Base-by-base conservation (phyloP, 495 filamentous ascomycete species). In the Podospora fimiseda region DNA sequence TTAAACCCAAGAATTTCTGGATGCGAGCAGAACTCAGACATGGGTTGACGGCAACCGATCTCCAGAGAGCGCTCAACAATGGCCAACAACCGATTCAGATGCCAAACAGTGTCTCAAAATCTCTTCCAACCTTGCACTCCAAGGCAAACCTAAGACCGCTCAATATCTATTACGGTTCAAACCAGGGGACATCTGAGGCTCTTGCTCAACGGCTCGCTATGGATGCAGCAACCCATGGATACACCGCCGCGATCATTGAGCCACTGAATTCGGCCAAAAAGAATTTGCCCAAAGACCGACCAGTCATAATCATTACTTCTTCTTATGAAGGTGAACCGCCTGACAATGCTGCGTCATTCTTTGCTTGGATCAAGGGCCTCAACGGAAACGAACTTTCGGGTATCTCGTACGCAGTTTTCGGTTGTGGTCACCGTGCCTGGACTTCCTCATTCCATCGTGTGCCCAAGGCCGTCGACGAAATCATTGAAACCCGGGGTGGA, bases 311-410 rank as follows among this genome's bases (percentile, higher is more conserved):
- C 48, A 75, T 90, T 55, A 81, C 83, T 2, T 78, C 85, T 0
- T 85, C 82, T 4, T 91, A 88, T 50, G 87, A 91, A 56, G 87
- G 87, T 3, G 72, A 87, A 50, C 86, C 87, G 0, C 80, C 87
- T 0, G 85, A 90, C 51, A 90, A 91, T 47, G 87, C 86, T 0
- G 74, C 73, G 1, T 77, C 81, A 46, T 91, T 90, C 58, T 75
- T 83, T 38, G 69, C 76, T 33, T 91, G 86, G 86, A 47, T 89
- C 3, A 70, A 76, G 44, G 68, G 57, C 14, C 62, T 83, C 11
- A 73, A 83, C 56, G 80, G 62, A 0, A 63, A 70, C 21, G 68
- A 70, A 13, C 64, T 85, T 1, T 63, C 77, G 30, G 76, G 74
- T 15, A 75, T 82, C 1, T 69, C 77, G 9, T 91, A 81, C 59